Evolutionary conservation across 2,329 filamentous ascomycete species (phyloP), one percentile per base, ranked within the genome.

Genomic region (Botrytis byssoidea): DNA sequence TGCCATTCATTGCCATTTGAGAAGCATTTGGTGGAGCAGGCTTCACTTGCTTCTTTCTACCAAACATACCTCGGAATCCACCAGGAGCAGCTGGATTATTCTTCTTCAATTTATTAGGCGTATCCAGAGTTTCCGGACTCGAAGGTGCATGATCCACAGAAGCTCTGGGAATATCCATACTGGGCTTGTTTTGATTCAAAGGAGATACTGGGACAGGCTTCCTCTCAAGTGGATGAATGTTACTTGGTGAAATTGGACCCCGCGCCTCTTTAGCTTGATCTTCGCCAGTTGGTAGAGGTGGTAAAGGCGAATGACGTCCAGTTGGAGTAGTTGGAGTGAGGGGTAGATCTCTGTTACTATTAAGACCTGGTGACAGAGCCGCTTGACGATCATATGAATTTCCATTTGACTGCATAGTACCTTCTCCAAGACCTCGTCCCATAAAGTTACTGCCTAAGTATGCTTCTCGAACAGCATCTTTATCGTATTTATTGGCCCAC

Each of bases 401-500:
- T 73, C 82, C 82, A 71, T 85, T 85, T 55, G 82, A 83, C 29
- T 83, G 82, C 71, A 86, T 82, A 20, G 85, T 84, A 25, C 86
- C 84, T 59, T 84, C 83, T 1, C 84, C 85, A 32, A 84, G 76
- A 20, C 93, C 93, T 74, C 89, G 92, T 35, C 95, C 94, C 60
- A 92, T 90, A 77, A 87, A 89, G 66, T 84, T 85, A 80, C 97
- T 91, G 64, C 90, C 89, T 70, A 98, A 86, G 82, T 98, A 98
- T n/a, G 93, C 90, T 76, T 93, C 90, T 71, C 94, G 91, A 75
- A 97, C 91, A 12, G 91, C 87, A 79, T 96, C 91, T 83, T 96
- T 97, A 83, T 98, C 96, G 81, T 98, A 98, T 79, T 94, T 94
- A 82, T 88, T 95, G 46, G 95, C 94, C 96, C 96, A 99, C 82